Evolutionary conservation across 768 basidiomycete genomes (phyloP).

Genomic region (Phaeotremella fagi): DNA sequence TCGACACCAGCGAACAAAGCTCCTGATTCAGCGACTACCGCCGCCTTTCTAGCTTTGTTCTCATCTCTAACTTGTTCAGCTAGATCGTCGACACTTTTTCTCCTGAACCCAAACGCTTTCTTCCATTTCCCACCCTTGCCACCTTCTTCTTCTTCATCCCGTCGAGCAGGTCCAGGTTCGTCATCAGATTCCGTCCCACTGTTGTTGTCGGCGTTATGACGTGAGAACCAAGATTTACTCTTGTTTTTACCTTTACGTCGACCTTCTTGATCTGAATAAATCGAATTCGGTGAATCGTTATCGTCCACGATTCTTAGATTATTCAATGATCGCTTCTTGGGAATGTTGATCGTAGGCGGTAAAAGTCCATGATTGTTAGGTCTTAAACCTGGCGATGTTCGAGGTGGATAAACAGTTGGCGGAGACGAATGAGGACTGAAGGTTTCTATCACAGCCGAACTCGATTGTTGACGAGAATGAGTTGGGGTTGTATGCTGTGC

Average conservation of each 20-base stretch:
- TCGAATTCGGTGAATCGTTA: slow-evolving; percentile 19
- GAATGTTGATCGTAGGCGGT: slow-evolving; percentile 29
- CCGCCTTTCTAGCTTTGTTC: slow-evolving; percentile 40
- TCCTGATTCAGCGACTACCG: slow-evolving; percentile 33
- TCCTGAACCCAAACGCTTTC: slow-evolving; percentile 10
- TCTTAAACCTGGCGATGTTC: slow-evolving; percentile 4
- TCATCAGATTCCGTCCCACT: slow-evolving; percentile 31
- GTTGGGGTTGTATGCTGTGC: slow-evolving; percentile 8
- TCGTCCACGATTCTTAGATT: slow-evolving; percentile 24
- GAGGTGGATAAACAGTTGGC: slow-evolving; percentile 3
- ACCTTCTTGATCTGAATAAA: slow-evolving; percentile 13
- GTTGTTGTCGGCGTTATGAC: background rate
- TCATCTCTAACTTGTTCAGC: slow-evolving; percentile 31
- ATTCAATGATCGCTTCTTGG: slow-evolving; percentile 32
- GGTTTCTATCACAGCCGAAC: background rate
- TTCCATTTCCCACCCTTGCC: slow-evolving; percentile 2
- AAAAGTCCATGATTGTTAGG: slow-evolving; percentile 23
- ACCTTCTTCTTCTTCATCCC: background rate
- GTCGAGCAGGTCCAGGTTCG: slow-evolving; percentile 32
- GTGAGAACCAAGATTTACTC: slow-evolving; percentile 6
- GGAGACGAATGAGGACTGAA: background rate
- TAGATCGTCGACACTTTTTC: slow-evolving; percentile 16
- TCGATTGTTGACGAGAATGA: background rate
- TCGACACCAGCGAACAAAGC: slow-evolving; percentile 39
- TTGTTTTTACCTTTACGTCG: slow-evolving; percentile 6